These are phyloP conservation scores for Rhododendron griersonianum DNA, from an alignment of 148 eudicot species.

Conservation along the genomic window DNA sequence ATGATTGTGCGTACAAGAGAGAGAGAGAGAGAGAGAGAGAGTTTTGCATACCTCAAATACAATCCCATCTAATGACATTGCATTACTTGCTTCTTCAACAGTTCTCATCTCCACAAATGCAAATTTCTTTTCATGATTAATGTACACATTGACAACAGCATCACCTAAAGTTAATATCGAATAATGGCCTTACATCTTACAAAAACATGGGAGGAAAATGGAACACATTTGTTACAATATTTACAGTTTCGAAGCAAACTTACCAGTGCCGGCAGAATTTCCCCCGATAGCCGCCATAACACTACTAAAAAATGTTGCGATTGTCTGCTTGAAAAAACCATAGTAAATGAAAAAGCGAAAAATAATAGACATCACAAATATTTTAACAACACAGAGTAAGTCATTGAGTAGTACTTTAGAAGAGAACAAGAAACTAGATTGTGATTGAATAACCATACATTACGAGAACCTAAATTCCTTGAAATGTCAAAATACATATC, in stretches of 20 bases:
- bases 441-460: neutral
- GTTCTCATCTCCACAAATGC: slow-evolving; percentile 99
- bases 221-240: neutral
- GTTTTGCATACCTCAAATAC: slow-evolving; percentile 60
- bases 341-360: neutral
- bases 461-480: neutral
- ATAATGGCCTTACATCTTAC: neutral
- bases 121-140: slow-evolving; percentile 95
- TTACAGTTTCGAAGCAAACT: slow-evolving; percentile 16
- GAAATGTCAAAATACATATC: neutral
- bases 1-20: neutral
- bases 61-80: slow-evolving; percentile 94
- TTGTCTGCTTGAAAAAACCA: slow-evolving; percentile 48
- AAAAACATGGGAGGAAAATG: neutral
- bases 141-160: slow-evolving; percentile 94
- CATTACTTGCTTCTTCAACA: slow-evolving; percentile 97
- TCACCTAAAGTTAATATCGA: slow-evolving; percentile 48
- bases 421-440: neutral
- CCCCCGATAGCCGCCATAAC: slow-evolving; percentile 84
- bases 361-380: neutral
- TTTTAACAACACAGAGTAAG: neutral
- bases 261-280: slow-evolving; percentile 88
- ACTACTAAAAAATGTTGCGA: slow-evolving; percentile 84
- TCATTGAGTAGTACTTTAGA: neutral
- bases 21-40: slow-evolving; percentile 1